Base-by-base conservation (phyloP, 331 rosid genomes). In the Telfairia occidentalis region DNA sequence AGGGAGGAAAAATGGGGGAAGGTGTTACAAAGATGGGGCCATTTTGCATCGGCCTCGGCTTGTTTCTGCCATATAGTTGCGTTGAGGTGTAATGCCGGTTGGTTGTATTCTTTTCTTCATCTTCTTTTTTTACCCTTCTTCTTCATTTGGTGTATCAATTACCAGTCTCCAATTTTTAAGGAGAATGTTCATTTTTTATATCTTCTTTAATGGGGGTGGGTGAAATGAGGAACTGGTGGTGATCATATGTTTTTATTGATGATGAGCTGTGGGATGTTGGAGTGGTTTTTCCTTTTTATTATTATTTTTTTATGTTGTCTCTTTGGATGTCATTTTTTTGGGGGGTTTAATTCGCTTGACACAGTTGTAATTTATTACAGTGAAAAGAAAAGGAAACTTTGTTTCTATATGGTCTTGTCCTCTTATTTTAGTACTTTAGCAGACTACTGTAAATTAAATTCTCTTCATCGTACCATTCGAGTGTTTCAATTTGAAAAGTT, bases 111-210 rank as follows among this genome's bases (percentile, higher is more conserved):
- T 84, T 72, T 73, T 74, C 73, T 86, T 81, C 73, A 19, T 80
- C 81, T 82, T 84, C 37, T 1, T 7, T 9, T 60, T 45, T 18
- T 38, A 5, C 13, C 9, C 32, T 75, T 73, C 59, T 61, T 35
- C 16, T 40, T 38, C 61, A 9, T 64, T 78, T 24, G 43, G 78
- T 77, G 83, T 76, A 75, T 82, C 81, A 30, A 87, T 83, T 79
- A 77, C 80, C 84, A 84, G 81, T 95, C 99, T 92, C 99, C 97
- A 85, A 76, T 80, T 90, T 95, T 95, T 90, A 32, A 80, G 97
- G 97, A 92, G 99, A 90, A 79, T 83, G 86, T 76, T 85, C 87
- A 79, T 23, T 82, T 83, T 86, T 89, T 84, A 43, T 43, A 26
- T 70, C 75, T 46, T 43, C 85, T 78, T 84, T 71, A 35, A 81